These are phyloP conservation scores for Raffaelea ambrosiae DNA, from an alignment of 2,329 filamentous ascomycete genomes.

Conservation along the genomic window DNA sequence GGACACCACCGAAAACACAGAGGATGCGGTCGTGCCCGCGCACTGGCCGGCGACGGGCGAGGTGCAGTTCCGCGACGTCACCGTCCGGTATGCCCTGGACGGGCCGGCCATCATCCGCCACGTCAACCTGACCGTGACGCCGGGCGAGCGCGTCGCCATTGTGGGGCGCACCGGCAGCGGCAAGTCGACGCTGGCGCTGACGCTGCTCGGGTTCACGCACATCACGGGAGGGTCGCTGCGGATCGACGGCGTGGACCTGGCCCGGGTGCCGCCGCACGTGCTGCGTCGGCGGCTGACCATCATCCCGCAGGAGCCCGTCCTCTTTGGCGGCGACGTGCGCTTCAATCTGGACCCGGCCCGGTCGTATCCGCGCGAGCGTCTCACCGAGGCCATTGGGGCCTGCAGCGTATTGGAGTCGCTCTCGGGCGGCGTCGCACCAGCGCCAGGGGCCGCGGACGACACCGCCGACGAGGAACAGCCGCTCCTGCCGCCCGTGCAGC, in stretches of 20 bases:
- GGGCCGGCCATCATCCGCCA: constrained; percentile 20
- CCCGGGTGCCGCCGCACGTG: constrained; percentile 20
- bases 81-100: constrained; percentile 18
- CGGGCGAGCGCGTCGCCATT: constrained; percentile 56
- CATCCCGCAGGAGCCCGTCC: constrained; percentile 30
- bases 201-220: constrained; percentile 26
- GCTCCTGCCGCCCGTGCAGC: too few relatives aligned
- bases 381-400: constrained; percentile 52
- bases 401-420: constrained; percentile 52
- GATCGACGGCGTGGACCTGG: constrained; percentile 27
- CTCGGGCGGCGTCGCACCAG: too few relatives aligned
- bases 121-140: constrained; percentile 22
- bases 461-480: too few relatives aligned
- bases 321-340: constrained; percentile 27
- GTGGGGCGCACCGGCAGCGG: constrained; percentile 60
- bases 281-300: constrained; percentile 28
- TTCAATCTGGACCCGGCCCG: constrained; percentile 59
- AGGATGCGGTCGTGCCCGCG: constrained; percentile 9
- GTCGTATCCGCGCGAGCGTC: too few relatives aligned
- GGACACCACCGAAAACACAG: constrained; percentile 6
- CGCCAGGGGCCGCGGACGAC: too few relatives aligned
- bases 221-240: constrained; percentile 22
- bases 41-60: constrained; percentile 19
- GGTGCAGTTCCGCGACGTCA: constrained; percentile 20
- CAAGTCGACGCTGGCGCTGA: constrained; percentile 47